Conservation (phyloP, 2,329 filamentous ascomycete genomes). For the Fusarium concolor region DNA sequence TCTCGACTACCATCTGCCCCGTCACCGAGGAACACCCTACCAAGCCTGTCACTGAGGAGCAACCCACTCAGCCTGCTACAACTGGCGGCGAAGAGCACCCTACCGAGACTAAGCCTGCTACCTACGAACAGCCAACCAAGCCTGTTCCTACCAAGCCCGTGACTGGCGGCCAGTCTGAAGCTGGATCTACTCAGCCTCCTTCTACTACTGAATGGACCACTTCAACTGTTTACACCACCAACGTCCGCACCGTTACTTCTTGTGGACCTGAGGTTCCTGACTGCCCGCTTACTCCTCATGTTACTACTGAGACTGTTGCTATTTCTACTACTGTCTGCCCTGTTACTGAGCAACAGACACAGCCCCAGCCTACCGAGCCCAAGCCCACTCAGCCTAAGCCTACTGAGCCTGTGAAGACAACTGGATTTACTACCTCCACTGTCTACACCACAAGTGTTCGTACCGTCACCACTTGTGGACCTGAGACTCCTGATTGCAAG, state of each 20-base stretch:
- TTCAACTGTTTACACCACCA: conserved; percentile 37
- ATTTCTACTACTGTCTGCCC: too few relatives aligned
- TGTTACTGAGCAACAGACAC: too few relatives aligned
- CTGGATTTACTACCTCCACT: too few relatives aligned
- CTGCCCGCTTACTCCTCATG: conserved; percentile 1
- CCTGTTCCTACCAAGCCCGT: conserved; percentile 15
- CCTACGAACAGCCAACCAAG: too few relatives aligned
- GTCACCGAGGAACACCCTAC: neutral
- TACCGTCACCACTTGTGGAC: too few relatives aligned
- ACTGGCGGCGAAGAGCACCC: too few relatives aligned
- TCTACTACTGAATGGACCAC: conserved; percentile 34
- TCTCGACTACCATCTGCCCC: conserved; percentile 26
- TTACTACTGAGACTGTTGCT: too few relatives aligned
- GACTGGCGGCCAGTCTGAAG: conserved; percentile 6
- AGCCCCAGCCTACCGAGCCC: too few relatives aligned
- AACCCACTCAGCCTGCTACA: too few relatives aligned
- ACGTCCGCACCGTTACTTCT: conserved; percentile 30
- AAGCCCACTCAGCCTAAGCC: neutral
- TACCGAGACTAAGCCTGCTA: too few relatives aligned
- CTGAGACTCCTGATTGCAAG: neutral
- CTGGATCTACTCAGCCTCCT: conserved; percentile 15
- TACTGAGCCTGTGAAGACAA: conserved; percentile 1
- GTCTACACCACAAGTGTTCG: too few relatives aligned
- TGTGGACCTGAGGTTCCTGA: conserved; percentile 20
- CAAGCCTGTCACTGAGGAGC: neutral